Evolutionary conservation across 805 yeast species (phyloP).

Genomic region (Lipomyces mesembrius): DNA sequence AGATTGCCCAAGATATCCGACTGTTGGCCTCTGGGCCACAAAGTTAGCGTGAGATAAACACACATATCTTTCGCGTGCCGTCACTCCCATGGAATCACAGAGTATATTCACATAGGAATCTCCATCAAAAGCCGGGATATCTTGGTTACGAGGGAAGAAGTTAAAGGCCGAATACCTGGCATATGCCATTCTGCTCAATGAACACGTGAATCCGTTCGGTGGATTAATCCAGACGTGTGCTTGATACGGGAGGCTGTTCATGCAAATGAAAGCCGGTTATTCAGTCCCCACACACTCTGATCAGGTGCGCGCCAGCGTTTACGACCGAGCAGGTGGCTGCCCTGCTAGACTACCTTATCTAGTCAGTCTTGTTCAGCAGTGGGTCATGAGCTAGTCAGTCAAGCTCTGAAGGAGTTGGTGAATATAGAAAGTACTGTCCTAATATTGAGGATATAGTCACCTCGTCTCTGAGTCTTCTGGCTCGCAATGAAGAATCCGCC

Average conservation of each 20-base stretch:
- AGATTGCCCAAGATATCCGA: too few species aligned
- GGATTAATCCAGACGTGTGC: slow-evolving; percentile 1
- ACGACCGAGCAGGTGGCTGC: not conserved
- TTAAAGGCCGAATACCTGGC: slow-evolving; percentile 2
- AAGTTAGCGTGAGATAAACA: too few species aligned
- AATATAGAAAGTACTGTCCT: slow-evolving; percentile 5
- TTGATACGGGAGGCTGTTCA: not conserved
- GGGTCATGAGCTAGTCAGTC: slow-evolving; percentile 4
- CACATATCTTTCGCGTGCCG: too few species aligned
- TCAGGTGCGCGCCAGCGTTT: slow-evolving; percentile 2
- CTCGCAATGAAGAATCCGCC: not conserved
- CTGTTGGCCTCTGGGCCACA: too few species aligned
- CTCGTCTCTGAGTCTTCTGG: slow-evolving; percentile 1
- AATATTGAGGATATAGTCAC: not conserved
- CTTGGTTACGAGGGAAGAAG: not conserved
- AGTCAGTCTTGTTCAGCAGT: slow-evolving; percentile 1
- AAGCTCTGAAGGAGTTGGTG: not conserved
- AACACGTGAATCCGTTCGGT: not conserved
- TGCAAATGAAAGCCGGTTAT: not conserved
- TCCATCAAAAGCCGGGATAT: too few species aligned
- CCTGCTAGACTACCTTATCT: slow-evolving; percentile 3
- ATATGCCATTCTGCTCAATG: not conserved
- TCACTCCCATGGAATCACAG: too few species aligned
- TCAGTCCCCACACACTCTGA: slow-evolving; percentile 1
- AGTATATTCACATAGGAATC: too few species aligned